These are phyloP conservation scores for Heimioporus sp. DNA, from an alignment of 768 basidiomycete genomes.

Conservation along the genomic window DNA sequence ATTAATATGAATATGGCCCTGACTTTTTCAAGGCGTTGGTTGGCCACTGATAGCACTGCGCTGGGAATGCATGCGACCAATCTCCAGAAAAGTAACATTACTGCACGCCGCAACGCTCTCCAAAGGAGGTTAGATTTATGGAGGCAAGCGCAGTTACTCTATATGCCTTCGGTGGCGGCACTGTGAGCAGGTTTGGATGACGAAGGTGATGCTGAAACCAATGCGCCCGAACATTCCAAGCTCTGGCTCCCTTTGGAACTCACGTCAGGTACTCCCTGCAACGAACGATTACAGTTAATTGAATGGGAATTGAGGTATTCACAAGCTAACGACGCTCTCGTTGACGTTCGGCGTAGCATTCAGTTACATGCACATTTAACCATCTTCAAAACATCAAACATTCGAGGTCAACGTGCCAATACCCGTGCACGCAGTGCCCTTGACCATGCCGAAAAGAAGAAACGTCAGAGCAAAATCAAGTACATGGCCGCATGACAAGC, in stretches of 20 bases:
- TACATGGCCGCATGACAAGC: background rate
- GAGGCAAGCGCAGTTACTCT: background rate
- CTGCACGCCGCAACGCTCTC: background rate
- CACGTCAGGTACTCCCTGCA: background rate
- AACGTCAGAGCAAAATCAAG: background rate
- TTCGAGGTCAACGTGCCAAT: background rate
- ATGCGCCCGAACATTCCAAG: background rate
- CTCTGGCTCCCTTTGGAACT: slow-evolving; percentile 1
- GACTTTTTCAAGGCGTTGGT: background rate
- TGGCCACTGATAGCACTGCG: background rate
- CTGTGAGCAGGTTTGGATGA: background rate
- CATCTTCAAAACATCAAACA: background rate
- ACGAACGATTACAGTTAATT: background rate
- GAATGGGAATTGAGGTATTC: background rate
- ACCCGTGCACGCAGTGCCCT: background rate
- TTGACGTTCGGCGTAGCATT: background rate
- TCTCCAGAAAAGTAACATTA: background rate
- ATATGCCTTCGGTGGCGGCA: slow-evolving; percentile 1
- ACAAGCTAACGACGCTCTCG: slow-evolving; percentile 2
- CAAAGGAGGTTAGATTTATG: background rate
- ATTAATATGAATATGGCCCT: background rate
- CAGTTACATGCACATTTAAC: background rate
- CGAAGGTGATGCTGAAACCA: background rate
- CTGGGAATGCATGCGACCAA: background rate
- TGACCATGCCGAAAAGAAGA: background rate